Evolutionary conservation across 1,284 basidiomycete genomes (phyloP).

Genomic region (Ustilago sp.): DNA sequence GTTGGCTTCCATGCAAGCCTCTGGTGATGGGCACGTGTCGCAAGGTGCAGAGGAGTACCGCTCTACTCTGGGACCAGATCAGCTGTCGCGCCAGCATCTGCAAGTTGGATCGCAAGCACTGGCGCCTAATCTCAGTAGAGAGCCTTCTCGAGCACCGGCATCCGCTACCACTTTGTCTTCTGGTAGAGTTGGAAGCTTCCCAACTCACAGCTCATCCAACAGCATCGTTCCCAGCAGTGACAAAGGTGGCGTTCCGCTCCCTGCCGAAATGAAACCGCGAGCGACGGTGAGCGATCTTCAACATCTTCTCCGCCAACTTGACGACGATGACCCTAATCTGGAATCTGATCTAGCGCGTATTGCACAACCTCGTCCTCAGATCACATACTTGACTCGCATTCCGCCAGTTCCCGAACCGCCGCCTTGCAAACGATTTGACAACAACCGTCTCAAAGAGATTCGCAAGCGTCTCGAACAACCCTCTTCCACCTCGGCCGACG

Average conservation of each 20-base stretch:
- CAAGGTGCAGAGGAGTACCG: slow-evolving; percentile 94
- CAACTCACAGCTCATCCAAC: slow-evolving; percentile 61
- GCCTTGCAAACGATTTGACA: slow-evolving; percentile 78
- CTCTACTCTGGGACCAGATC: slow-evolving; percentile 83
- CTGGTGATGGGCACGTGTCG: slow-evolving; percentile 89
- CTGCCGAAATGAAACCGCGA: slow-evolving; percentile 61
- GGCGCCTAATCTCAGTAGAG: slow-evolving; percentile 25
- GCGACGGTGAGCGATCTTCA: slow-evolving; percentile 78
- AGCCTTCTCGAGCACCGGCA: slow-evolving; percentile 19
- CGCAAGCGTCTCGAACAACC: slow-evolving; percentile 88
- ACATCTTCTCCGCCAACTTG: slow-evolving; percentile 93
- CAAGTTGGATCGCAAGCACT: slow-evolving; percentile 28
- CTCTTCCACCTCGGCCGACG: slow-evolving; percentile 84
- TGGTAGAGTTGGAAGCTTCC: slow-evolving; percentile 71
- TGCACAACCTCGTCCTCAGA: slow-evolving; percentile 80
- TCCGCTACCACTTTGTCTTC: slow-evolving; percentile 69
- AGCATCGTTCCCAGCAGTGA: slow-evolving; percentile 68
- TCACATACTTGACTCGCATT: slow-evolving; percentile 63
- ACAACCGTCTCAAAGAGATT: slow-evolving; percentile 87
- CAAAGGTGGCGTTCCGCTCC: slow-evolving; percentile 67
- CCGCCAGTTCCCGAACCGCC: slow-evolving; percentile 61
- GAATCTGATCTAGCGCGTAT: slow-evolving; percentile 36
- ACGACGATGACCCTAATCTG: slow-evolving; percentile 71
- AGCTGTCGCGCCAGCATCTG: slow-evolving; percentile 75
- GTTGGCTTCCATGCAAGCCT: slow-evolving; percentile 73